A percentile compares a stretch with the other conserved stretches of the same genome.
These are phyloP conservation scores for Daldinia eschscholtzii DNA, from an alignment of 2,329 filamentous ascomycete species.

Conservation along the genomic window DNA sequence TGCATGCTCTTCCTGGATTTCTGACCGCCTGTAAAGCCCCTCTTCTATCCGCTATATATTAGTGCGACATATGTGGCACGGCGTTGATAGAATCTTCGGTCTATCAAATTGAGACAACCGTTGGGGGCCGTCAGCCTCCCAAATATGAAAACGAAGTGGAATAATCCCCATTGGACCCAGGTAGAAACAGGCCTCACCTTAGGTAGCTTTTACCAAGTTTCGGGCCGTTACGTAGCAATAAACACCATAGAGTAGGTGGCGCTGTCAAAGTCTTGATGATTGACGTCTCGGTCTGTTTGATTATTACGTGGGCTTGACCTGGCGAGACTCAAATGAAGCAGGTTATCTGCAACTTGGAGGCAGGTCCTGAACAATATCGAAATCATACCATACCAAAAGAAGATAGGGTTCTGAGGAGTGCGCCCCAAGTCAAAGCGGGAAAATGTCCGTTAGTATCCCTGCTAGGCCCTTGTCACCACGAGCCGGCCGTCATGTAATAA, in stretches of 20 bases:
- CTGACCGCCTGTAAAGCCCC: constrained; percentile 20
- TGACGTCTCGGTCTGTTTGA: constrained; percentile 16
- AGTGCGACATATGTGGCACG: constrained; percentile 16
- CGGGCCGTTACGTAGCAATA: constrained; percentile 20
- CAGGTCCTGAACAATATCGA: constrained; percentile 34
- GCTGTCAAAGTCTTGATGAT: constrained; percentile 16
- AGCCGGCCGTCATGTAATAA: constrained; percentile 33
- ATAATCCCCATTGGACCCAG: constrained; percentile 24
- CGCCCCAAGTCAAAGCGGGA: constrained; percentile 43
- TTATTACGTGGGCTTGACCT: constrained; percentile 17
- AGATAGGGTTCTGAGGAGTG: constrained; percentile 26
- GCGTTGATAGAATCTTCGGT: constrained; percentile 22
- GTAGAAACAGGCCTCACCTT: constrained; percentile 12
- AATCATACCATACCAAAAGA: constrained; percentile 33
- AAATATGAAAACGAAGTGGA: constrained; percentile 17
- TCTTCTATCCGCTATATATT: constrained; percentile 15
- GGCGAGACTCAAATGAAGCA: constrained; percentile 31
- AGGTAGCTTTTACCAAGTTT: constrained; percentile 16
- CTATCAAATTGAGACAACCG: constrained; percentile 32
- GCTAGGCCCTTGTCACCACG: constrained; percentile 21
- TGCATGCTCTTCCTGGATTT: constrained; percentile 27
- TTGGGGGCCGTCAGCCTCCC: constrained; percentile 37
- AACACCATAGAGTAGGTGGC: constrained; percentile 9
- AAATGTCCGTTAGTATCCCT: constrained; percentile 43
- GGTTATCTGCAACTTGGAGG: constrained; percentile 34